Conservation (phyloP, 1,284 basidiomycete genomes). For the Rhodotorula sp. region DNA sequence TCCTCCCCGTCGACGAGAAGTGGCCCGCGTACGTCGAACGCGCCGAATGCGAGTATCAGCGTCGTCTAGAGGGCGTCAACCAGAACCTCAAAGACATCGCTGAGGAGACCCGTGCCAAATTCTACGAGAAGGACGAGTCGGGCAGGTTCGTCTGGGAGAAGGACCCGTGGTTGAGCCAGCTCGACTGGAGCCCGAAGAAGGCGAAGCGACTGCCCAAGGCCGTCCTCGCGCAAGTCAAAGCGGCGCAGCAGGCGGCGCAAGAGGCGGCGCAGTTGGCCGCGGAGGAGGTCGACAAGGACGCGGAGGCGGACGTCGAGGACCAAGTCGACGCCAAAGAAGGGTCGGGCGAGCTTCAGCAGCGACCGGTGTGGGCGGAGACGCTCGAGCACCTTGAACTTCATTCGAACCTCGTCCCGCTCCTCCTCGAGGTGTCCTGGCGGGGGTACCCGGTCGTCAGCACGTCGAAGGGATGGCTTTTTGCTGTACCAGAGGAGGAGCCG, state of each 20-base stretch:
- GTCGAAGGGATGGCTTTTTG: conserved; percentile 42
- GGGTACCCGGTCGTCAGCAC: conserved; percentile 39
- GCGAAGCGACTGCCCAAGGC: conserved; percentile 35
- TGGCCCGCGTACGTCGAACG: conserved; percentile 80
- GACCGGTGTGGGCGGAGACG: conserved; percentile 20
- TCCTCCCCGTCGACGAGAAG: conserved; percentile 82
- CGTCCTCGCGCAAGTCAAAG: conserved; percentile 14
- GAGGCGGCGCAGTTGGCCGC: conserved; percentile 1
- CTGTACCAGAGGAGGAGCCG: conserved; percentile 32
- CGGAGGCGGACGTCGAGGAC: background rate
- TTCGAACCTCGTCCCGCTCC: conserved; percentile 38
- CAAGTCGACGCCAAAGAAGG: background rate
- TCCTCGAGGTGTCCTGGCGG: conserved; percentile 40
- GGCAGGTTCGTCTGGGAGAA: conserved; percentile 59
- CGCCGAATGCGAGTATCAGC: conserved; percentile 74
- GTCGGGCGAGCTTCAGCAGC: background rate
- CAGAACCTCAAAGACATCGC: conserved; percentile 68
- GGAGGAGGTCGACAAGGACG: background rate
- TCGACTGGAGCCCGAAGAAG: conserved; percentile 91
- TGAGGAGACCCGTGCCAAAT: conserved; percentile 55
- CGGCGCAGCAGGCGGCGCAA: conserved; percentile 7
- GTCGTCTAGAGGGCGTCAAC: conserved; percentile 72
- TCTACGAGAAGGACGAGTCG: conserved; percentile 47
- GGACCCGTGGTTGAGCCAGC: conserved; percentile 83
- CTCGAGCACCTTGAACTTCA: conserved; percentile 25